Base-by-base conservation (phyloP, 306 rosid genomes). In the Dalbergia cultrata region DNA sequence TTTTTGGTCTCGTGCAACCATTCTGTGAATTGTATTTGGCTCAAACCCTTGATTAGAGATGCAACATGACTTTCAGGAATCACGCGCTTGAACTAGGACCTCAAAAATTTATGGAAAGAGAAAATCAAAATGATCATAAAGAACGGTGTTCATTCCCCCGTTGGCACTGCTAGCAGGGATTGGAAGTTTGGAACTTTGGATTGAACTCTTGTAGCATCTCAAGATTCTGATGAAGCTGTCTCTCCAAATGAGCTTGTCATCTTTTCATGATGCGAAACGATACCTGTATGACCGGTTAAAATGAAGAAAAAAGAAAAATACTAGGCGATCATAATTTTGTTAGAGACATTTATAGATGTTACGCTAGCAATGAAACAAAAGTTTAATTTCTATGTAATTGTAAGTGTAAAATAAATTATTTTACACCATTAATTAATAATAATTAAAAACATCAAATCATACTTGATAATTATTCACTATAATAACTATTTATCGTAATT, bases 191-290 rank as follows among this genome's bases (percentile, higher is more conserved):
- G 41, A 37, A 37, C 6, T 37, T 69, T 47, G 26, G 21, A 49
- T 17, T 70, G 77, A 45, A 59, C 17, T 45, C 8, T 18, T 54
- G 76, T 22, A 43, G 81, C 83, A 70, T 59, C 47, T 13, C 13
- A 75, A 54, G 81, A 67, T 77, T 77, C 58, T 57, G 39, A 43
- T 26, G 1, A 1, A 35, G 56, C 66, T 21, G 31, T 56, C 58
- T 18, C 54, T 7, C 22, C 35, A 12, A 34, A 65, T 33, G 66
- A 35, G 18, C n/a, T 26, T 4, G 17, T 60, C 58, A 60, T 44
- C 59, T 74, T 54, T 64, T 39, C 31, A 26, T 21, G 22, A 16
- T 67, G 52, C 66, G 54, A 47, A 78, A 45, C 62, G 9, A 64
- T 39, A 45, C 74, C 37, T 33, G 35, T 72, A 45, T 26, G 31